Conservation (phyloP, 139 green algal genomes). For the Eudorina sp. region DNA sequence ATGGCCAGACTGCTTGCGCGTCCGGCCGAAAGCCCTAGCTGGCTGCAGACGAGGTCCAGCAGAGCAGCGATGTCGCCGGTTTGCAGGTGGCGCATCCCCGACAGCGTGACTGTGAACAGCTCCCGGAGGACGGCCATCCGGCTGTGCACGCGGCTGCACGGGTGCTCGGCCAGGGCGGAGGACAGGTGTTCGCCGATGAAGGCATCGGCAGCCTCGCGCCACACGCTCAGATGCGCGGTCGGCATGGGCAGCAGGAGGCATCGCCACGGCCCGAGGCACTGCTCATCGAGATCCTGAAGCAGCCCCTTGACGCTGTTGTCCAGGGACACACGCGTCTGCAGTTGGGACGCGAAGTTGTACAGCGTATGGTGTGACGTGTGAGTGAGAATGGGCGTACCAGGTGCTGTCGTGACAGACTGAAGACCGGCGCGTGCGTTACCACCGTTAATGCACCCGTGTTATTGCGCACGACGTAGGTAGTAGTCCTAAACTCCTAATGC, state of each 20-base stretch:
- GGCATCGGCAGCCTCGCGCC: constrained; percentile 14
- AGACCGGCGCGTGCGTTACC: too few species aligned
- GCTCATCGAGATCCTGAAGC: constrained; percentile 64
- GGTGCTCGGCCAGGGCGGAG: background rate
- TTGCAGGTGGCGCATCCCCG: constrained; percentile 48
- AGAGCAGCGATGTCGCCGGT: background rate
- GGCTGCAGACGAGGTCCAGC: background rate
- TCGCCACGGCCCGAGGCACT: constrained; percentile 79
- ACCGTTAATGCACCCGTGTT: too few species aligned
- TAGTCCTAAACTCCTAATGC: too few species aligned
- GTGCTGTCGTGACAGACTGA: too few species aligned
- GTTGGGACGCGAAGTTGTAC: too few species aligned
- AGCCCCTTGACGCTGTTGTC: constrained; percentile 73
- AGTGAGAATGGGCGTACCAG: too few species aligned
- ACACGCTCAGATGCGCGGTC: background rate
- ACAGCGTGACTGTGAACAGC: constrained; percentile 22
- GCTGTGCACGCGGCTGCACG: background rate
- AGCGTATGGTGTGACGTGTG: too few species aligned
- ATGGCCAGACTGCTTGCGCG: background rate
- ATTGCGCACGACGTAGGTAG: too few species aligned
- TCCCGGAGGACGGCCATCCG: background rate
- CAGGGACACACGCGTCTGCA: constrained; percentile 65
- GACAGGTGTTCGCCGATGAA: constrained; percentile 48
- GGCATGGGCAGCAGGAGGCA: constrained; percentile 61
- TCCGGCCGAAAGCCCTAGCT: background rate